A percentile compares a stretch with the other conserved stretches of the same genome.
These are phyloP conservation scores for Botryosphaeria dothidea DNA, from an alignment of 2,329 filamentous ascomycete genomes.

Conservation along the genomic window DNA sequence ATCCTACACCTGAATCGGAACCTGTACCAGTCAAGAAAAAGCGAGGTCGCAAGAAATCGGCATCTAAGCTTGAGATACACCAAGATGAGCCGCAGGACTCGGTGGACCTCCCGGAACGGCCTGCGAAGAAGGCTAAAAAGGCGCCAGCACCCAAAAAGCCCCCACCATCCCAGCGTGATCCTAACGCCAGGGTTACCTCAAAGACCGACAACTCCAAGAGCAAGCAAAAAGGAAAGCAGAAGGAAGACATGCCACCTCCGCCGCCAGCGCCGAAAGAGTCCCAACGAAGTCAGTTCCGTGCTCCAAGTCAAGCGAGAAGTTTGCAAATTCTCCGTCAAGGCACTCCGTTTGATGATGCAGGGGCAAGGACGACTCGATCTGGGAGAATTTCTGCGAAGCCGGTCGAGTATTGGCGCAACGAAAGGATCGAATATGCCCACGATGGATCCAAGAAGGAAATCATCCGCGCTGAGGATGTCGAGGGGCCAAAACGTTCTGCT, in stretches of 20 bases:
- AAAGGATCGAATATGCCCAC: constrained; percentile 70
- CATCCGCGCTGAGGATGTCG: constrained; percentile 66
- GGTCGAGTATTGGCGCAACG: constrained; percentile 83
- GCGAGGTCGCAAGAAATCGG: constrained; percentile 10
- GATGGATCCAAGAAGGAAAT: constrained; percentile 74
- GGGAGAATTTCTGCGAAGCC: constrained; percentile 78
- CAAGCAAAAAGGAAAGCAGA: not conserved
- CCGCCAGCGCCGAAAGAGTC: not conserved
- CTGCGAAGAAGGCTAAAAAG: constrained; percentile 10
- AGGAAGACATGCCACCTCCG: constrained; percentile 6
- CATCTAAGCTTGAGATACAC: not conserved
- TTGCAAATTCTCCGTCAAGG: constrained; percentile 37
- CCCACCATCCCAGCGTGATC: constrained; percentile 14
- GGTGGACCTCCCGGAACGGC: not conserved
- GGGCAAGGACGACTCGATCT: constrained; percentile 68
- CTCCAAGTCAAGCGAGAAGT: constrained; percentile 26
- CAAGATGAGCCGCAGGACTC: not conserved
- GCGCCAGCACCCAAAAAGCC: constrained; percentile 19
- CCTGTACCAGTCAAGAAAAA: constrained; percentile 27
- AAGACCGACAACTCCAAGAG: not conserved
- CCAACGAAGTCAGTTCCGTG: not conserved
- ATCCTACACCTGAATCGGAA: constrained; percentile 22
- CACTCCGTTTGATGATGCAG: constrained; percentile 48
- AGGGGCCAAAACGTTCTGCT: constrained; percentile 40
- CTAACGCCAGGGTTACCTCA: constrained; percentile 1